Evolutionary conservation across 164 flowering plant genomes (phyloP), one percentile per base, ranked within the genome.

Genomic region (Stephania yunnanensis): DNA sequence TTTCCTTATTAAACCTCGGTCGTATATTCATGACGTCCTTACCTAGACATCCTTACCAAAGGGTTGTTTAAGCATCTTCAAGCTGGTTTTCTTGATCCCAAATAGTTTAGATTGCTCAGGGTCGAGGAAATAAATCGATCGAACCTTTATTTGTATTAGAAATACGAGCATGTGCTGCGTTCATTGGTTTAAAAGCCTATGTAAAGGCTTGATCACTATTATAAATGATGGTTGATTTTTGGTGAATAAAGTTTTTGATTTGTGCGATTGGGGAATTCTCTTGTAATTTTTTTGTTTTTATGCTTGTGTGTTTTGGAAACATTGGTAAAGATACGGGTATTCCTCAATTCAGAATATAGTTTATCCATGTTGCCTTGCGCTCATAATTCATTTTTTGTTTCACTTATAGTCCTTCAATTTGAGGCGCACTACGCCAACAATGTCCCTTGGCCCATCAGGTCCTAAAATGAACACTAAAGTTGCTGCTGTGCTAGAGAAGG

Each of bases 401-500:
- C 36, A 74, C 45, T 63, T 65, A 15, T 90, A 95, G 98, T 91
- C 97, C 42, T 88, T 89, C 87, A 89, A 73, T 82, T 87, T 95
- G 48, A 85, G 91, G 81, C 93, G 85, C 73, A 93, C 93, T 7
- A 78, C 30, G 17, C 63, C 89, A 13, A 76, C 82, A 58, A 88
- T 78, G 82, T 79, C 89, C 52, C 79, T 74, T 72, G 29, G 65
- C 74, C 25, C 84, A 13, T 31, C 89, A 42, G 80, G 74, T 42
- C 80, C 87, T 11, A 45, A 84, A n/a, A 64, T 89, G 71, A 87
- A 84, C 74, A 81, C 77, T 79, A 88, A 89, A 65, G 90, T 93
- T 50, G 84, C 88, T 71, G 94, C 92, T 68, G 89, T 93, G 75
- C 76, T 93, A 83, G 90, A 91, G 85, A 95, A 95, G 84, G 98